phyloP scores from a whole-genome alignment of 345 rosid genomes.

The Citrus maxima region DNA sequence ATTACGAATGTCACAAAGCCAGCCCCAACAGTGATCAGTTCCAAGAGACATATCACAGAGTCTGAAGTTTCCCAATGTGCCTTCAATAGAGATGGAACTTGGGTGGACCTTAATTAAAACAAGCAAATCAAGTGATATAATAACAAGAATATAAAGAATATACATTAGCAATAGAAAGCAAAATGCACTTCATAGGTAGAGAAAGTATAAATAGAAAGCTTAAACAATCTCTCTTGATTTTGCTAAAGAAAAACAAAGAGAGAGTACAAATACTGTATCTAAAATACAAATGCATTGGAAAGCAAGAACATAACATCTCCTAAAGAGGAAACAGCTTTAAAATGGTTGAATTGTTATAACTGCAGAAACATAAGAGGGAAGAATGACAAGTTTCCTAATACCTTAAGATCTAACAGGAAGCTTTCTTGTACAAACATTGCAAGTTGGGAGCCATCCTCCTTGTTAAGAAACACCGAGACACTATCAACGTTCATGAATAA shows the following conservation, averaged over 20 bases:
- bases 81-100: constrained; percentile 82
- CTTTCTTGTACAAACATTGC: constrained; percentile 96
- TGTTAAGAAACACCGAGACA: constrained; percentile 85
- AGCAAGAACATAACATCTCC: neutral
- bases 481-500: constrained; percentile 85
- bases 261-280: neutral
- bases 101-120: constrained; percentile 70
- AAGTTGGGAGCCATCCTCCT: constrained; percentile 96
- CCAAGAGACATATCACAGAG: constrained; percentile 91
- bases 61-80: constrained; percentile 92
- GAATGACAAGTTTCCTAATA: constrained; percentile 22
- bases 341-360: neutral
- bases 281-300: neutral
- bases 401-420: constrained; percentile 88
- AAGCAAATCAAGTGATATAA: constrained; percentile 27
- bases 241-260: neutral
- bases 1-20: constrained; percentile 98
- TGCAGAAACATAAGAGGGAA: neutral
- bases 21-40: constrained; percentile 70
- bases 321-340: neutral
- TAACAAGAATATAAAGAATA: constrained; percentile 3
- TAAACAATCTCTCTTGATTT: neutral
- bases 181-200: constrained; percentile 1
- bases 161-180: neutral
- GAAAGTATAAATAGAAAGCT: constrained; percentile 4